Percentiles rank a stretch among this genome's conserved stretches.
These are phyloP conservation scores for Batkoa obscura DNA, from an alignment of 371 early-diverging fungal species.

Conservation along the genomic window DNA sequence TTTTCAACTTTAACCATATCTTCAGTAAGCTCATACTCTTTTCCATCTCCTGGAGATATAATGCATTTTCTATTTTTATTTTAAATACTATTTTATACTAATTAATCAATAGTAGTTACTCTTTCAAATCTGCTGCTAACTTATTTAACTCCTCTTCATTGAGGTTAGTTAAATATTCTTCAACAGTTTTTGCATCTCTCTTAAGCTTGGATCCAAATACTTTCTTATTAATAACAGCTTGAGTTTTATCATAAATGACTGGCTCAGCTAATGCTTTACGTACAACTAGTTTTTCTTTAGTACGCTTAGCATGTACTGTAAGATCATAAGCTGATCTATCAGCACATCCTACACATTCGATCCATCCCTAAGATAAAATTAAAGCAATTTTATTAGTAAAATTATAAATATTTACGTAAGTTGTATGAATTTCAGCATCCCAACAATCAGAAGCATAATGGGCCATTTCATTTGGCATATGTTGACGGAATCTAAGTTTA, in stretches of 20 bases:
- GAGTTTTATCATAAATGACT: conserved; percentile 48
- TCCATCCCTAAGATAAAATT: no score
- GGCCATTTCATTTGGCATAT: conserved; percentile 99
- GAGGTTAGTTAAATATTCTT: conserved; percentile 46
- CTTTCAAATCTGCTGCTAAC: conserved; percentile 30
- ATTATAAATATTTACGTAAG: no score
- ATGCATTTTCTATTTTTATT: conserved; percentile 3
- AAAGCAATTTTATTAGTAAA: no score
- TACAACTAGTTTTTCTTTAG: conserved; percentile 85
- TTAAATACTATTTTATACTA: background rate
- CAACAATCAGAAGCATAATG: conserved; percentile 99
- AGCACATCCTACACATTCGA: conserved; percentile 99
- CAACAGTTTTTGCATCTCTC: conserved; percentile 77
- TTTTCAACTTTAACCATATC: conserved; percentile 53
- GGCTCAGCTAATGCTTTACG: conserved; percentile 81
- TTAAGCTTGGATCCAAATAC: conserved; percentile 85
- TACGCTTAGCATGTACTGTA: conserved; percentile 76
- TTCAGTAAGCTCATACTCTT: conserved; percentile 41
- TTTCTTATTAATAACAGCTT: conserved; percentile 79
- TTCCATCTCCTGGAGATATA: conserved; percentile 28
- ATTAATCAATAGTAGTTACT: conserved; percentile 8
- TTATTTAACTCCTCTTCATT: conserved; percentile 35
- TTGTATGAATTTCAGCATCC: conserved; percentile 92
- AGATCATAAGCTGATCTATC: conserved; percentile 98
- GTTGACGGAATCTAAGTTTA: conserved; percentile 95